phyloP scores from a whole-genome alignment of 306 rosid genomes.

The Corylus heterophylla region DNA sequence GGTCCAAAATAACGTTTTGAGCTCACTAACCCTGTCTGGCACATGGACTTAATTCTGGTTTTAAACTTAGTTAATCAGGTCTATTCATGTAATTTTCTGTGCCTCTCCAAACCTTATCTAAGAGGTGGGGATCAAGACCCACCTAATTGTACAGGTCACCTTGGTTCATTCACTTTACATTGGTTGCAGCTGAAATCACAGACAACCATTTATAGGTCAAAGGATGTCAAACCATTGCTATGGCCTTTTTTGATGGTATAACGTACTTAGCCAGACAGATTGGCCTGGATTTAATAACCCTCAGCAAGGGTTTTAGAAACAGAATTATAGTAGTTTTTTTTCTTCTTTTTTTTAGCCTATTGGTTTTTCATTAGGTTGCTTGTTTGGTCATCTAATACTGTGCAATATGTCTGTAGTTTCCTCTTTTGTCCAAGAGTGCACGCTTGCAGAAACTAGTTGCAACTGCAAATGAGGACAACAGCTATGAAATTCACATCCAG shows the following conservation, averaged over 20 bases:
- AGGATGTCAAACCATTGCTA: background rate
- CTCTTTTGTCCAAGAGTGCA: constrained; percentile 86
- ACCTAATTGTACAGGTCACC: background rate
- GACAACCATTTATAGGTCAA: background rate
- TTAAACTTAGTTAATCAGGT: background rate
- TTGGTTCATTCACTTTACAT: background rate
- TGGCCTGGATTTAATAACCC: background rate
- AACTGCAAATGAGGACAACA: constrained; percentile 52
- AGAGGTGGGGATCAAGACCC: background rate
- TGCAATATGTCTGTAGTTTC: constrained; percentile 57
- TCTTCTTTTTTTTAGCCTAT: background rate
- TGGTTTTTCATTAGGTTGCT: background rate
- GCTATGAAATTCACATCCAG: constrained; percentile 61
- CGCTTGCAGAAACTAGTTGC: constrained; percentile 72
- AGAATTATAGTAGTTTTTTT: background rate
- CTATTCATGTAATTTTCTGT: constrained; percentile 2
- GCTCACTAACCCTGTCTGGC: background rate
- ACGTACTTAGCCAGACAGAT: background rate
- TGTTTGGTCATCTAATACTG: constrained; percentile 7
- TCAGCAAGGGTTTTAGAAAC: background rate
- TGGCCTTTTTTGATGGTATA: background rate
- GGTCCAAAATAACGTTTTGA: background rate
- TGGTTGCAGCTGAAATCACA: background rate
- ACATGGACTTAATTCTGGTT: background rate
- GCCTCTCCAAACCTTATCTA: background rate